These are phyloP conservation scores for Penicillium sp. DNA, from an alignment of 2,329 filamentous ascomycete genomes.

Conservation along the genomic window DNA sequence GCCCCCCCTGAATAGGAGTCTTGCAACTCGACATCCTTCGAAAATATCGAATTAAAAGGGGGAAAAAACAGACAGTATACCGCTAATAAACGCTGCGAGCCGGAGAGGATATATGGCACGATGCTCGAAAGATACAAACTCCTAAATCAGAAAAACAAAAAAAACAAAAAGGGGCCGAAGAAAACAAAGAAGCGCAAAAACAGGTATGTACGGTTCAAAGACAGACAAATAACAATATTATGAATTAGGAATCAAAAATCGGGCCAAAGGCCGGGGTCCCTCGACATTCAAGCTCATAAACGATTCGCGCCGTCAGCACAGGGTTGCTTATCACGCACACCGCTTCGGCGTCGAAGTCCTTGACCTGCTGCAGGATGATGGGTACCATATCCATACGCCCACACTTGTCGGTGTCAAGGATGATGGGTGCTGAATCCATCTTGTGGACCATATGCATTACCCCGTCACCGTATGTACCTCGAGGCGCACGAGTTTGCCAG, in stretches of 20 bases:
- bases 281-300: constrained; percentile 65
- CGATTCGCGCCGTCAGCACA: constrained; percentile 63
- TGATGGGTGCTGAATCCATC: constrained; percentile 61
- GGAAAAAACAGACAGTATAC: not conserved
- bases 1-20: not conserved
- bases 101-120: not conserved
- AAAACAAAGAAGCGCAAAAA: not conserved
- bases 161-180: not conserved
- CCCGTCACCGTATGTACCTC: constrained; percentile 59
- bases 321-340: constrained; percentile 73
- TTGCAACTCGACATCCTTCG: not conserved
- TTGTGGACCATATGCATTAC: constrained; percentile 56
- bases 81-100: not conserved
- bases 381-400: constrained; percentile 62
- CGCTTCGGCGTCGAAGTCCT: constrained; percentile 57
- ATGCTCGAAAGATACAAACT: not conserved
- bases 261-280: constrained; percentile 69
- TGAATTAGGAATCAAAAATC: constrained; percentile 64
- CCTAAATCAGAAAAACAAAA: not conserved
- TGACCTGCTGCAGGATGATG: constrained; percentile 52
- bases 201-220: not conserved
- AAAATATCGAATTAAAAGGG: not conserved
- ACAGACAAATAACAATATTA: constrained; percentile 1
- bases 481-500: constrained; percentile 65
- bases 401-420: constrained; percentile 62